Base-by-base conservation (phyloP, 345 rosid species). In the Salix viminalis region DNA sequence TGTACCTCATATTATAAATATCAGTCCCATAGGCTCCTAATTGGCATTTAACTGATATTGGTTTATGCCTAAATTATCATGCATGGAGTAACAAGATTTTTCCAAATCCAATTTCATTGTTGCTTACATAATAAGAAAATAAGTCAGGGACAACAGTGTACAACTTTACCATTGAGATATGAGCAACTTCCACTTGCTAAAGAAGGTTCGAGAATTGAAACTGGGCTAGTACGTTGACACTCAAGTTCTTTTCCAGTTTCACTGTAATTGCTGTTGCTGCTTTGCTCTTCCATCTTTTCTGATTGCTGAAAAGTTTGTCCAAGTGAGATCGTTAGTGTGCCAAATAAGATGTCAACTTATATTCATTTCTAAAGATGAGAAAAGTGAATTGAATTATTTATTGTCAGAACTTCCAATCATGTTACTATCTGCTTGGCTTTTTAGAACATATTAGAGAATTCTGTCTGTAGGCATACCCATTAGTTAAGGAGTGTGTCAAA, bases 161-260 rank as follows among this genome's bases (percentile, higher is more conserved):
- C 42, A 16, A 5, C 4, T 44, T 60, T 75, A 77, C 84, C 79
- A 19, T 71, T 65, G 44, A 69, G 56, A 74, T 78, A 84, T 46
- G 87, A 82, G 86, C 80, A 87, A 74, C 85, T 79, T 58, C 68
- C 81, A 71, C 81, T 79, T 28, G 74, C 75, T 12, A 76, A 74
- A 65, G 84, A 84, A 70, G 85, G 81, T 81, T 91, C 92, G 71
- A 82, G 86, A 73, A 76, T 82, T 66, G 89, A 86, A 84, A 75
- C 68, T 1, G 76, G 76, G 60, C 76, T 71, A 32, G 83, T 80
- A 76, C 67, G 72, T 69, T n/a, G 81, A 73, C n/a, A 72, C 77
- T 81, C 87, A 70, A 78, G 21, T 69, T 81, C 86, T 74, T 77
- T 83, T 81, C 84, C 78, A 74, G 81, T 65, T 75, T 78, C 86